Evolutionary conservation across 1,284 basidiomycete genomes (phyloP).

Genomic region (Ganoderma lingzhi): DNA sequence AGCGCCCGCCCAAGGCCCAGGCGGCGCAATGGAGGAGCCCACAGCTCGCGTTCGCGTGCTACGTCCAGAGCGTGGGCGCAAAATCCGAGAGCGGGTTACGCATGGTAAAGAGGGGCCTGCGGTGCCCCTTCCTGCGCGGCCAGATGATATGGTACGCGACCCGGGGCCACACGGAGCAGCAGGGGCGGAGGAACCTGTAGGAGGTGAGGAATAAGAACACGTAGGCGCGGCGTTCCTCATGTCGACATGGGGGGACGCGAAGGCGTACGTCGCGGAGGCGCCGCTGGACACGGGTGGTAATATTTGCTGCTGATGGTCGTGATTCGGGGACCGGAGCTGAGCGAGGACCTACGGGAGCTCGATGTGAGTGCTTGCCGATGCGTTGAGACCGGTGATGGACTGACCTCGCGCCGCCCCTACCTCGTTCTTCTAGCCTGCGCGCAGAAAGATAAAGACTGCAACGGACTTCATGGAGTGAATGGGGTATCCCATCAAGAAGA

Average conservation of each 20-base stretch:
- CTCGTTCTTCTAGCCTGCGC: constrained; percentile 41
- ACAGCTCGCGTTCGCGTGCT: constrained; percentile 64
- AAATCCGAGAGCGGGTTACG: constrained; percentile 43
- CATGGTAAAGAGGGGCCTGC: constrained; percentile 66
- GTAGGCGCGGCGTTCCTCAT: constrained; percentile 58
- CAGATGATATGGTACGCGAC: constrained; percentile 63
- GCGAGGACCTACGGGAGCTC: constrained; percentile 54
- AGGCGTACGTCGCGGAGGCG: constrained; percentile 56
- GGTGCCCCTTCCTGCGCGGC: constrained; percentile 36
- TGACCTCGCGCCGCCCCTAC: background rate
- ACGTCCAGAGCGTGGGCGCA: constrained; percentile 53
- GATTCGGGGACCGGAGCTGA: constrained; percentile 54
- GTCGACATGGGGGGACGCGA: constrained; percentile 62
- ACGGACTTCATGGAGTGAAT: constrained; percentile 56
- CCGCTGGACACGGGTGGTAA: constrained; percentile 68
- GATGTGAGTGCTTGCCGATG: constrained; percentile 44
- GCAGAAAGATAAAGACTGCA: constrained; percentile 54
- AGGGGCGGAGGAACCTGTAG: constrained; percentile 56
- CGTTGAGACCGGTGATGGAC: background rate
- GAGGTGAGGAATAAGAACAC: constrained; percentile 47
- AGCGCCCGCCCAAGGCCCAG: constrained; percentile 53
- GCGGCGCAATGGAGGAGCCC: constrained; percentile 59
- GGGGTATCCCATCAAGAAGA: constrained; percentile 52
- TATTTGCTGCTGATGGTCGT: constrained; percentile 54
- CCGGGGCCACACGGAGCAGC: constrained; percentile 55